These are phyloP conservation scores for Coccomyxa subellipsoidea DNA, from an alignment of 163 green algal genomes.

Conservation along the genomic window DNA sequence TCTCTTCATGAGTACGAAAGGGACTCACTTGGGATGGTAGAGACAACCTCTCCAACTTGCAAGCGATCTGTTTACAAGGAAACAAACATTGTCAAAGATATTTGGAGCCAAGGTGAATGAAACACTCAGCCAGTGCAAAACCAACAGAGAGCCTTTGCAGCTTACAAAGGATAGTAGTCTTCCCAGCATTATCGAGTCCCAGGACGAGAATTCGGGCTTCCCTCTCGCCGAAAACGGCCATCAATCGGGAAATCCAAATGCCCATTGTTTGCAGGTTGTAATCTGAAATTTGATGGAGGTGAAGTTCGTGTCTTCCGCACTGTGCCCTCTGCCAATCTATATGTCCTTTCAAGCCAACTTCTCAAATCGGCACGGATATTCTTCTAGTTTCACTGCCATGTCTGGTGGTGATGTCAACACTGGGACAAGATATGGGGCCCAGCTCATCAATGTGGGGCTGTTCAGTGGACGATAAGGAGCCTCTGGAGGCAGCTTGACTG, in stretches of 20 bases:
- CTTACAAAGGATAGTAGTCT: slow-evolving; percentile 98
- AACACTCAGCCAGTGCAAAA: too few species aligned
- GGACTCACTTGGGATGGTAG: slow-evolving; percentile 96
- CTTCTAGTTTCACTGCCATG: too few species aligned
- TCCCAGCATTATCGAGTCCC: slow-evolving; percentile 98
- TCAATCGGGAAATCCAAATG: slow-evolving; percentile 82
- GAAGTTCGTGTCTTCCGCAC: neutral
- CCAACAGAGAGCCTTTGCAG: too few species aligned
- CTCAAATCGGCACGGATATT: too few species aligned
- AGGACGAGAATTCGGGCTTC: slow-evolving; percentile 98
- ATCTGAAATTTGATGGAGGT: neutral
- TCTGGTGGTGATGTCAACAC: too few species aligned
- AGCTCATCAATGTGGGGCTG: too few species aligned
- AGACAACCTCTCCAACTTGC: slow-evolving; percentile 97
- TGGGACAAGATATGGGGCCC: too few species aligned
- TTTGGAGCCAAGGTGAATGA: too few species aligned
- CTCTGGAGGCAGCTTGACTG: too few species aligned
- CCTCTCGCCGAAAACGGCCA: slow-evolving; percentile 89
- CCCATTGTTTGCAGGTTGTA: slow-evolving; percentile 57
- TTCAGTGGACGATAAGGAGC: too few species aligned
- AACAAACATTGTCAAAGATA: too few species aligned
- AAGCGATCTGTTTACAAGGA: slow-evolving; percentile 84
- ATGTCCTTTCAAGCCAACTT: too few species aligned
- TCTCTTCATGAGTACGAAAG: slow-evolving; percentile 60
- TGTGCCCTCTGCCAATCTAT: neutral